Evolutionary conservation across 2,329 filamentous ascomycete species (phyloP).

Genomic region (Aspergillus sp.): DNA sequence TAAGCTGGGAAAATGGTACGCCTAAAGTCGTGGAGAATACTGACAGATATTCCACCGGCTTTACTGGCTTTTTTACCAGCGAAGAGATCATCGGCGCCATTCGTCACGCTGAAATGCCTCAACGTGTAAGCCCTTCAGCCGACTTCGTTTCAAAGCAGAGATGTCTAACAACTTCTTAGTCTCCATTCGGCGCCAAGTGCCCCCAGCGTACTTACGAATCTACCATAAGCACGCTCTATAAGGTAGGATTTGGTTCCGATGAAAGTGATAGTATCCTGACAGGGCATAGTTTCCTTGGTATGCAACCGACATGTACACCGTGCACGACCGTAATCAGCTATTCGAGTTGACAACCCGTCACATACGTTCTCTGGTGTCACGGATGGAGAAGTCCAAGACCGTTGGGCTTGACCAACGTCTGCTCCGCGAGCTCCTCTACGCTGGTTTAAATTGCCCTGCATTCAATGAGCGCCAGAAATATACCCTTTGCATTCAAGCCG

Average conservation of each 20-base stretch:
- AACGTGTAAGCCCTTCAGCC: conserved; percentile 46
- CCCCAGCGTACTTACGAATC: conserved; percentile 57
- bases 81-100: conserved; percentile 53
- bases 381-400: conserved; percentile 50
- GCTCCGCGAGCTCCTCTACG: conserved; percentile 41
- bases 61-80: conserved; percentile 53
- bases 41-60: conserved; percentile 52
- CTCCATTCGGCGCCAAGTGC: conserved; percentile 52
- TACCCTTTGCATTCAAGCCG: conserved; percentile 33
- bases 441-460: conserved; percentile 44
- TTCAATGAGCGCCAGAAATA: conserved; percentile 50
- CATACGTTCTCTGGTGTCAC: conserved; percentile 70
- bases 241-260: conserved; percentile 38
- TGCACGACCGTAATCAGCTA: conserved; percentile 50
- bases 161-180: conserved; percentile 36
- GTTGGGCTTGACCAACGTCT: conserved; percentile 45
- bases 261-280: conserved; percentile 12
- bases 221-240: conserved; percentile 54
- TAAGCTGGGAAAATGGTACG: conserved; percentile 46
- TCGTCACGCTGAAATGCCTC: conserved; percentile 52
- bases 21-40: conserved; percentile 37
- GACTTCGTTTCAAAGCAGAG: neutral
- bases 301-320: conserved; percentile 46
- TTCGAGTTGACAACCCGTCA: conserved; percentile 53
- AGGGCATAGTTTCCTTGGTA: conserved; percentile 54